Percentiles rank a stretch among this genome's conserved stretches.
These are phyloP conservation scores for Striga hermonthica DNA, from an alignment of 305 asterid species.

Conservation along the genomic window DNA sequence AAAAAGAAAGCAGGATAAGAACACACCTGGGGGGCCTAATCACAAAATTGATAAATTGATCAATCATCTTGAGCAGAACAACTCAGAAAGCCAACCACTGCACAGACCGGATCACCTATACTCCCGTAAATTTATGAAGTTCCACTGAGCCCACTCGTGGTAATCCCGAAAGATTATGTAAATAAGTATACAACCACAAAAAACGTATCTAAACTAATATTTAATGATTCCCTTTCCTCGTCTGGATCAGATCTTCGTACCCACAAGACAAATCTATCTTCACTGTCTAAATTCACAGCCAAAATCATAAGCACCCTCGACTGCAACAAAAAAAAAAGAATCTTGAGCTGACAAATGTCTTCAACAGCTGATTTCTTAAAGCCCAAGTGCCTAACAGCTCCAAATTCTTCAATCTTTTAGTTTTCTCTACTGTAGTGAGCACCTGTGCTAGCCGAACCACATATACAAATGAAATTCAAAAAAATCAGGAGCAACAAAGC, in stretches of 20 bases:
- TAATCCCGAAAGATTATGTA: constrained; percentile 22
- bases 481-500: constrained; percentile 21
- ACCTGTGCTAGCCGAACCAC: constrained; percentile 34
- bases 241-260: constrained; percentile 6
- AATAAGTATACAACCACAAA: constrained; percentile 24
- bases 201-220: constrained; percentile 24
- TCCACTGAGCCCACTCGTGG: constrained; percentile 25
- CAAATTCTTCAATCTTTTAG: constrained; percentile 26
- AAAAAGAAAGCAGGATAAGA: background rate
- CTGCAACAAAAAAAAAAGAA: constrained; percentile 12
- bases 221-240: constrained; percentile 11
- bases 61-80: constrained; percentile 66
- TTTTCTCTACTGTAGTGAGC: constrained; percentile 32
- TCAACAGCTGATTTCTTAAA: constrained; percentile 23
- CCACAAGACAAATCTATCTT: constrained; percentile 5
- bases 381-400: constrained; percentile 30
- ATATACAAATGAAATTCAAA: constrained; percentile 13
- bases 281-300: background rate
- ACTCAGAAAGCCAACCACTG: constrained; percentile 36
- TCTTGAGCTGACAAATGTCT: constrained; percentile 23
- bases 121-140: background rate
- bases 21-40: constrained; percentile 94
- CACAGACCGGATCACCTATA: constrained; percentile 20
- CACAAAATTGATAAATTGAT: constrained; percentile 92
- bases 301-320: too few relatives aligned